Evolutionary conservation across 306 rosid genomes (phyloP), one percentile per base, ranked within the genome.

Genomic region (Pyrus pyrifolia): DNA sequence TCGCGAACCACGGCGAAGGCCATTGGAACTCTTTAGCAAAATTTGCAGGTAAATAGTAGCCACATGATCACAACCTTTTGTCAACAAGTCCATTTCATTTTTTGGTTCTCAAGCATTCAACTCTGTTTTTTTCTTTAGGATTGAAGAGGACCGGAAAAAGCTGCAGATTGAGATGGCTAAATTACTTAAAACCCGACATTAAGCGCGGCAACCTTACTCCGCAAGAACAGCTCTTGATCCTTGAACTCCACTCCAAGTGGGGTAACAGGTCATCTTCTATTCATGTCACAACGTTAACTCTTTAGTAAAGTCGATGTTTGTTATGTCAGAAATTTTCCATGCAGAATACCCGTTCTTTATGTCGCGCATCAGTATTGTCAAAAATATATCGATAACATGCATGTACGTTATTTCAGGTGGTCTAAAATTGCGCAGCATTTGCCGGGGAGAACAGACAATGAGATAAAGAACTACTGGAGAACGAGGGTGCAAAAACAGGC

Each of bases 81-180:
- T 29, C 19, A 17, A 55, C 29, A 6, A 15, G 25, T 27, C 33
- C 27, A 8, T 73, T 71, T 68, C 51, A 22, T 22, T 42, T 8
- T 8, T 30, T 21, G 18, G 46, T 12, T 68, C 42, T 60, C 55
- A 51, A 51, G 55, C 63, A 58, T 71, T 51, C 10, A 30, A 69
- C 42, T n/a, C 64, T 27, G 35, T 64, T 25, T 58, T 58, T 58
- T 58, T 0, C 4, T 82, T 75, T 86, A 95, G 98, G 98, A 81
- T 67, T 95, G 77, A 90, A 95, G 92, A 95, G 98, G 82, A 92
- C 93, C 21, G 98, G 98, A 40, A 95, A 95, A 75, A 95, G 98
- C 81, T 95, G 98, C 83, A 92, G 98, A 80, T 79, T 95, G 31
- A 89, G 98, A 76, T 95, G 98, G 98, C 83, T 95, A 46, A 95